Conservation (phyloP, 306 rosid genomes). For the Prunus mongolica region DNA sequence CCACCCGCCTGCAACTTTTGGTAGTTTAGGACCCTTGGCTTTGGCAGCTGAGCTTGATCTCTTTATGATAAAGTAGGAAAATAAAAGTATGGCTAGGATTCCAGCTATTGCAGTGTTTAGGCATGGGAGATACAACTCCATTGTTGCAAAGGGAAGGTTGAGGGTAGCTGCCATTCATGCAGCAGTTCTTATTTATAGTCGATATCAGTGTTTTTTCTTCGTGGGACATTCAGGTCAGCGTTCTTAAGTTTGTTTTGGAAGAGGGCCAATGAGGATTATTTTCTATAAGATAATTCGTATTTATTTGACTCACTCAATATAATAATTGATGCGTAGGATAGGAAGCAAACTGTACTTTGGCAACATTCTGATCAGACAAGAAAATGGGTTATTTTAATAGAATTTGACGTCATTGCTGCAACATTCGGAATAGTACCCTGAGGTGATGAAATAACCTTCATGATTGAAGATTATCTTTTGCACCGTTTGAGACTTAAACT, state of each 20-base stretch:
- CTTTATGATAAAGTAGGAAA: conserved; percentile 5
- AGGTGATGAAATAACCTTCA: no score
- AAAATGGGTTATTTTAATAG: no score
- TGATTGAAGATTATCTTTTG: no score
- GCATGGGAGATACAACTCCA: conserved; percentile 7
- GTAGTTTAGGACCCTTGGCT: conserved; percentile 17
- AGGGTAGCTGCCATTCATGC: neutral
- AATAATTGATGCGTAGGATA: neutral
- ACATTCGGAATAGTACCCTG: no score
- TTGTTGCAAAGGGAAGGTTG: neutral
- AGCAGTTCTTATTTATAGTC: neutral
- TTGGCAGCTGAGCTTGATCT: neutral
- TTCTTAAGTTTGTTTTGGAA: no score
- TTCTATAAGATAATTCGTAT: no score
- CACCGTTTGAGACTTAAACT: no score
- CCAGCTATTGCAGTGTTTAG: neutral
- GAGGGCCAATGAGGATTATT: no score
- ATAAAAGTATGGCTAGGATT: conserved; percentile 13
- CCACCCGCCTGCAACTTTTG: conserved; percentile 56
- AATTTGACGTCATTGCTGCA: no score
- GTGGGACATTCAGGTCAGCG: no score
- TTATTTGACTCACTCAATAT: neutral
- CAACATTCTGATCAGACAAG: neutral
- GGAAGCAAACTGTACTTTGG: neutral
- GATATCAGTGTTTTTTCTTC: no score